Percentiles rank a stretch among this genome's conserved stretches.
These are phyloP conservation scores for Rostrohypoxylon terebratum DNA, from an alignment of 495 filamentous ascomycete genomes.

Conservation along the genomic window DNA sequence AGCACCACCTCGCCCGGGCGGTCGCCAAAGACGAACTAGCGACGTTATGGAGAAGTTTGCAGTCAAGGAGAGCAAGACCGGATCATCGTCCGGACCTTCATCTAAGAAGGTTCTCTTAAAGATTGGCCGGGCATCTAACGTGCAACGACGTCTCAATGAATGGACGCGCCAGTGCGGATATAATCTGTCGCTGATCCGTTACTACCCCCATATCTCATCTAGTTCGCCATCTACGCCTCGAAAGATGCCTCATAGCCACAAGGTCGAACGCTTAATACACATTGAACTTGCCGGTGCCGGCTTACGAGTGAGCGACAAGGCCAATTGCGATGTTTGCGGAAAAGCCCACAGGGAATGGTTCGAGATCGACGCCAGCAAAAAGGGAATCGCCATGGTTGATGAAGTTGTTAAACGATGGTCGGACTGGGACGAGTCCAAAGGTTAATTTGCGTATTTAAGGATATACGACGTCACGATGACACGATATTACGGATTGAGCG, in stretches of 20 bases:
- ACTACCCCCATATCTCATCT: constrained; percentile 85
- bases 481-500: constrained; percentile 28
- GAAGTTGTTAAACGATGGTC: constrained; percentile 89
- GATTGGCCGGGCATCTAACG: constrained; percentile 90
- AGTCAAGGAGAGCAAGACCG: constrained; percentile 40
- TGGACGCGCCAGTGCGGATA: constrained; percentile 95
- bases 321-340: constrained; percentile 79
- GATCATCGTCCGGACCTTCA: constrained; percentile 36
- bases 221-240: constrained; percentile 52
- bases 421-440: constrained; percentile 70
- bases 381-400: constrained; percentile 80
- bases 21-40: constrained; percentile 68
- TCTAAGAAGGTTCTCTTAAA: constrained; percentile 78
- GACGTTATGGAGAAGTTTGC: constrained; percentile 74
- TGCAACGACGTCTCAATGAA: constrained; percentile 89
- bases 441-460: constrained; percentile 8
- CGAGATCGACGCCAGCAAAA: constrained; percentile 80
- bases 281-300: constrained; percentile 81
- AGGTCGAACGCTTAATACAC: constrained; percentile 91
- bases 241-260: constrained; percentile 89
- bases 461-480: constrained; percentile 22
- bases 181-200: constrained; percentile 85
- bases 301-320: constrained; percentile 65
- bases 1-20: constrained; percentile 55
- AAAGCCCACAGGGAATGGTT: constrained; percentile 97